phyloP scores from a whole-genome alignment of 73 alveolate genomes.

The Symbiodinium natans region DNA sequence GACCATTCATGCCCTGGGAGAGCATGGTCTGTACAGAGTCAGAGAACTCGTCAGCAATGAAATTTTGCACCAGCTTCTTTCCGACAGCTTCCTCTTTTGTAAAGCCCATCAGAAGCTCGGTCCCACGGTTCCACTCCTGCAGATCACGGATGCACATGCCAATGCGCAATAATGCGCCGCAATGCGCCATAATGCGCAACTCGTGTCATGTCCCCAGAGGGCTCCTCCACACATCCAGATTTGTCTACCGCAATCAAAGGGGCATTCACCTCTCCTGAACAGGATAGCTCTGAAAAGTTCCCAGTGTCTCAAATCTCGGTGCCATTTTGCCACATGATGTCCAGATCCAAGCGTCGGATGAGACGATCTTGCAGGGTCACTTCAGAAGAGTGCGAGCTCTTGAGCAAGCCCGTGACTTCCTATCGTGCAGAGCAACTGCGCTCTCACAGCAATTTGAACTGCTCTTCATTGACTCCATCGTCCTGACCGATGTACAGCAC shows the following conservation, averaged over 20 bases:
- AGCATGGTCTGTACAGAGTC: slow-evolving; percentile 89
- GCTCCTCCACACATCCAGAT: slow-evolving; percentile 47
- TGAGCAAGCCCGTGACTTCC: slow-evolving; percentile 63
- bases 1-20: slow-evolving; percentile 89
- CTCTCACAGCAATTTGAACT: too few relatives aligned
- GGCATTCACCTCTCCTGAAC: slow-evolving; percentile 70
- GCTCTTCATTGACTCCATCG: neutral
- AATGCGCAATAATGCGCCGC: too few relatives aligned
- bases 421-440: too few relatives aligned
- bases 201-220: too few relatives aligned
- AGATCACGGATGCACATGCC: neutral
- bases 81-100: slow-evolving; percentile 79
- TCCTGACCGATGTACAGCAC: slow-evolving; percentile 79
- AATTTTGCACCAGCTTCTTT: slow-evolving; percentile 60
- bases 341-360: slow-evolving; percentile 25
- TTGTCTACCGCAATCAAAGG: slow-evolving; percentile 78
- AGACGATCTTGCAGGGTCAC: slow-evolving; percentile 71
- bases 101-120: slow-evolving; percentile 59
- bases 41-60: slow-evolving; percentile 73
- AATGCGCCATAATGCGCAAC: too few relatives aligned
- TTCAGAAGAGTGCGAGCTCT: slow-evolving; percentile 44
- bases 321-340: neutral
- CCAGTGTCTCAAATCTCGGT: too few relatives aligned
- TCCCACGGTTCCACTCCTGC: slow-evolving; percentile 91
- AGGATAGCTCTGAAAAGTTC: neutral